Conservation (phyloP, 768 basidiomycete species). For the Lactarius hengduanensis region DNA sequence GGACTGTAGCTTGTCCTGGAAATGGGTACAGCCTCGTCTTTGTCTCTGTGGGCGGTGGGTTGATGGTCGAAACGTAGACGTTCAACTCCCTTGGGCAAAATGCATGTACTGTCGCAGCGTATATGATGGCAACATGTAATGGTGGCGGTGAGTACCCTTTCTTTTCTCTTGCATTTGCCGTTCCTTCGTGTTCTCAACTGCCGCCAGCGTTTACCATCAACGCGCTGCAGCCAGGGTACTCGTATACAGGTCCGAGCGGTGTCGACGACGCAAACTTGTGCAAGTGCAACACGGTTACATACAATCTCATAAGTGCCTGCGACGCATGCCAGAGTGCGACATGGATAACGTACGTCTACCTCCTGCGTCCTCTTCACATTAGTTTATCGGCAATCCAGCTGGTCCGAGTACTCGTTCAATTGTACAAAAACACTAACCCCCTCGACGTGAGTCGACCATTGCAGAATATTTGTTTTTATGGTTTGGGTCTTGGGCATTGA, state of each 20-base stretch:
- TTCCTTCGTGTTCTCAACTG: neutral
- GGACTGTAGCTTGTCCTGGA: slow-evolving; percentile 2
- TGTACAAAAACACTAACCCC: neutral
- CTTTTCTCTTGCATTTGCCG: neutral
- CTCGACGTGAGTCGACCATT: slow-evolving; percentile 11
- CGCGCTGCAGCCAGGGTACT: too few species aligned
- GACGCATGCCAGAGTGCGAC: slow-evolving; percentile 8
- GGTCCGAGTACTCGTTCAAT: slow-evolving; percentile 3
- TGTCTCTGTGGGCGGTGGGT: neutral
- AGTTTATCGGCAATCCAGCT: neutral
- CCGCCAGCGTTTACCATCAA: slow-evolving; percentile 8
- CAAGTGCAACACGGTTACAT: slow-evolving; percentile 21
- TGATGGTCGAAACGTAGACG: neutral
- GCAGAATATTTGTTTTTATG: too few species aligned
- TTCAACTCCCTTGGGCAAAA: slow-evolving; percentile 20
- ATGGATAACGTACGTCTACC: slow-evolving; percentile 6
- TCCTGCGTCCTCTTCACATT: too few species aligned
- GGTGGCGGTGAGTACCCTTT: slow-evolving; percentile 10
- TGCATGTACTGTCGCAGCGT: slow-evolving; percentile 13
- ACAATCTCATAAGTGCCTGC: slow-evolving; percentile 22
- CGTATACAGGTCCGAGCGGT: too few species aligned
- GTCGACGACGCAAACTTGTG: slow-evolving; percentile 5
- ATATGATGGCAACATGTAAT: slow-evolving; percentile 16
- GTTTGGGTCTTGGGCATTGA: neutral
- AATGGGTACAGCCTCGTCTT: slow-evolving; percentile 6